phyloP scores from a whole-genome alignment of 495 filamentous ascomycete species.

The Penicillium cinerascens region DNA sequence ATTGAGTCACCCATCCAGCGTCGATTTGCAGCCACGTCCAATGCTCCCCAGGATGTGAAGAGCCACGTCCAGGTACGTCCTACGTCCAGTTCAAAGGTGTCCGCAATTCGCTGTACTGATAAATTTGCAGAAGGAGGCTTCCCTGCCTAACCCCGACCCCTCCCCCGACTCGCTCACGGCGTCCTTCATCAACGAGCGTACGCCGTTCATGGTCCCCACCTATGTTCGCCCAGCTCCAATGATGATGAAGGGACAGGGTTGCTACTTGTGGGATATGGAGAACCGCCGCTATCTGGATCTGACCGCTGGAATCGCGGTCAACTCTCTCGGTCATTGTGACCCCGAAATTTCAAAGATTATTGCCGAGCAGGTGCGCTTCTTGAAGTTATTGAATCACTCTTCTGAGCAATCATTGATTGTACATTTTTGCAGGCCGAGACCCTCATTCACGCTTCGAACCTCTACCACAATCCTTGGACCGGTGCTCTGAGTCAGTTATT shows the following conservation, averaged over 20 bases:
- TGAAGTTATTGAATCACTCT: background rate
- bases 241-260: conserved; percentile 82
- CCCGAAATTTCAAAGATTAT: conserved; percentile 64
- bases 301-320: conserved; percentile 94
- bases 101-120: conserved; percentile 1
- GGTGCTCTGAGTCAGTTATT: conserved; percentile 81
- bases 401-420: conserved; percentile 14
- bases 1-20: conserved; percentile 39
- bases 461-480: conserved; percentile 95
- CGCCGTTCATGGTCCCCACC: conserved; percentile 88
- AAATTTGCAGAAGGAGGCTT: conserved; percentile 52
- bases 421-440: conserved; percentile 55
- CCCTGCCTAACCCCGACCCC: conserved; percentile 75
- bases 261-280: conserved; percentile 85
- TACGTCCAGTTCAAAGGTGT: too few species aligned
- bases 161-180: conserved; percentile 68
- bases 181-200: conserved; percentile 66
- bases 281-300: conserved; percentile 88
- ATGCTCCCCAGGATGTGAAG: conserved; percentile 25
- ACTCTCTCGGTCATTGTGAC: conserved; percentile 85
- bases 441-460: conserved; percentile 85
- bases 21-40: conserved; percentile 32
- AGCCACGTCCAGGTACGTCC: conserved; percentile 18
- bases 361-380: conserved; percentile 61
- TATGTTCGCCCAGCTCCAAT: conserved; percentile 89